Conservation (phyloP, 257 asterid genomes). For the Solanum chilense region DNA sequence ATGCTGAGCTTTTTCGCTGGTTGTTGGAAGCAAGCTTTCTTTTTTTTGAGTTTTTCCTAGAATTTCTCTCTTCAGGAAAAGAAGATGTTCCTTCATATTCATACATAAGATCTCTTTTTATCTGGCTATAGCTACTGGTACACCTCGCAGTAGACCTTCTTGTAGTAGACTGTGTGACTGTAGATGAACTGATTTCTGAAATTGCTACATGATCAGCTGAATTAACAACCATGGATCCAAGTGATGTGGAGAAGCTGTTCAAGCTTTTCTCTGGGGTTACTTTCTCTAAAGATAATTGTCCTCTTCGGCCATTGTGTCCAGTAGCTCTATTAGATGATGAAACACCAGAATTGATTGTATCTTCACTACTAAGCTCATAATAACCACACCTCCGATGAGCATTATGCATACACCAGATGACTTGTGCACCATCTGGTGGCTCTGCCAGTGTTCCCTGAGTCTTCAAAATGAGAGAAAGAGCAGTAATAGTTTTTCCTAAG, state of each 20-base stretch:
- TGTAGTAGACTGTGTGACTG: conserved; percentile 20
- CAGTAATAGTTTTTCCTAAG: conserved; percentile 91
- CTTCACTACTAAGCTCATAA: conserved; percentile 51
- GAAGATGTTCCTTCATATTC: conserved; percentile 32
- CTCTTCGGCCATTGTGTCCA: conserved; percentile 58
- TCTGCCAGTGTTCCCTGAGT: conserved; percentile 77
- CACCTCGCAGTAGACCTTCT: conserved; percentile 12
- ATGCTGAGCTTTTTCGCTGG: not conserved
- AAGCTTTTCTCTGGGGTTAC: conserved; percentile 32
- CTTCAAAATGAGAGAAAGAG: conserved; percentile 82
- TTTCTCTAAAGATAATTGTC: conserved; percentile 46
- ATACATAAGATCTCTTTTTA: conserved; percentile 56
- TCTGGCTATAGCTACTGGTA: conserved; percentile 25
- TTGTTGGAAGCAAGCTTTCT: conserved; percentile 26
- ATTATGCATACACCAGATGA: conserved; percentile 70
- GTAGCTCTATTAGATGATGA: conserved; percentile 17
- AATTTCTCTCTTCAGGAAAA: conserved; percentile 3
- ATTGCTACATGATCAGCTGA: conserved; percentile 24
- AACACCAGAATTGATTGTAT: conserved; percentile 16
- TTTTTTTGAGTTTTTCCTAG: conserved; percentile 15
- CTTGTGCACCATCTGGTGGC: conserved; percentile 56
- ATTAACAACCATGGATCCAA: conserved; percentile 8
- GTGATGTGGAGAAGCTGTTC: conserved; percentile 16
- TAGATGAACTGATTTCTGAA: conserved; percentile 20
- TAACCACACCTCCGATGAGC: conserved; percentile 71